phyloP scores from a whole-genome alignment of 202 grass and related monocot genomes.

The Hordeum pubiflorum region DNA sequence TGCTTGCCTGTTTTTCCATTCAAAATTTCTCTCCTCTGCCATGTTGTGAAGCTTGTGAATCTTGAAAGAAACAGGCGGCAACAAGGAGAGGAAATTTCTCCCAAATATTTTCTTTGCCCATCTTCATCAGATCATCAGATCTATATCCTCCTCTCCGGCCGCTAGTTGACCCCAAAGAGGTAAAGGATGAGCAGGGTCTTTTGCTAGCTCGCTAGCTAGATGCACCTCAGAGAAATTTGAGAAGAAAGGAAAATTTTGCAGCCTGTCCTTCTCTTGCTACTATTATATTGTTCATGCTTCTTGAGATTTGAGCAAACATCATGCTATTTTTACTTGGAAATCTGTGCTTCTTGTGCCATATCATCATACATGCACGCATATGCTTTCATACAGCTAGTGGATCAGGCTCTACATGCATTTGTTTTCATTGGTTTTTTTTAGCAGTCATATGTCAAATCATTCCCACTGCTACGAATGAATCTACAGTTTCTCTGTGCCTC shows the following conservation, averaged over 20 bases:
- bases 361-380: slow-evolving; percentile 40
- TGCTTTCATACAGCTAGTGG: slow-evolving; percentile 21
- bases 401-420: slow-evolving; percentile 26
- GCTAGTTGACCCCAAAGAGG: slow-evolving; percentile 34
- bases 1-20: neutral
- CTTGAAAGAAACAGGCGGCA: slow-evolving; percentile 29
- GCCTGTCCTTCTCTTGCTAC: slow-evolving; percentile 13
- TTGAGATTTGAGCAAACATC: slow-evolving; percentile 44
- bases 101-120: neutral
- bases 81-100: neutral
- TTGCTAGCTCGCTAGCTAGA: slow-evolving; percentile 19
- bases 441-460: slow-evolving; percentile 22
- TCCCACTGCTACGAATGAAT: slow-evolving; percentile 9
- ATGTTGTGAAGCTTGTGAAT: slow-evolving; percentile 28
- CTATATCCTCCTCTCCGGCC: slow-evolving; percentile 8
- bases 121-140: slow-evolving; percentile 32
- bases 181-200: slow-evolving; percentile 31
- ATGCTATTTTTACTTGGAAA: slow-evolving; percentile 29
- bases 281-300: slow-evolving; percentile 26
- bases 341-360: slow-evolving; percentile 38
- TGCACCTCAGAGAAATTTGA: slow-evolving; percentile 22
- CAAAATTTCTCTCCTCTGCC: neutral
- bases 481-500: slow-evolving; percentile 30
- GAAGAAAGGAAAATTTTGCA: slow-evolving; percentile 9
- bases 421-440: slow-evolving; percentile 21